Base-by-base conservation (phyloP, 1,284 basidiomycete genomes). In the Sanguinoderma infundibulare region DNA sequence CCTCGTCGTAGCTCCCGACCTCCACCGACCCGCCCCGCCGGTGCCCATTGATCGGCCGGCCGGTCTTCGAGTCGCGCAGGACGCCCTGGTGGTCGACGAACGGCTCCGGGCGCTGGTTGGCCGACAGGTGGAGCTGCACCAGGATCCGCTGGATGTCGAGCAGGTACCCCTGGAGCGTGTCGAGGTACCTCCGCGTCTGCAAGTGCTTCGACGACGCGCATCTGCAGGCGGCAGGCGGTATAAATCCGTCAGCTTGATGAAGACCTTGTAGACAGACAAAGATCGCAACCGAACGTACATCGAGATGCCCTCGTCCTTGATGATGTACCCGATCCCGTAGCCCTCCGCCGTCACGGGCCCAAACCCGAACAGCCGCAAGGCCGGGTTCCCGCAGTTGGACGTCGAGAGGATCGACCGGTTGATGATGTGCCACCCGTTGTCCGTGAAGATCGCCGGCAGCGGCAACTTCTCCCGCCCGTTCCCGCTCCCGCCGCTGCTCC, bases 371-470 rank as follows among this genome's bases (percentile, higher is more conserved):
- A 96, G 77, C 49, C 96, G 81, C 71, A 99, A 77, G 0, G 95
- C 95, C 0, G 96, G 95, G 75, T 99, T 98, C 5, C 97, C 97
- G 72, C 96, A 98, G 77, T 99, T 99, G 7, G 92, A 95, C 0
- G 96, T 98, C 10, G 91, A 94, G 20, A 98, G 74, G 46, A 98
- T 95, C 3, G 81, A 94, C 1, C 94, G 94, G 66, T 87, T 88
- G n/a, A 98, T 83, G 2, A 87, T 79, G 24, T 79, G 76, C 83
- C 92, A 98, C 0, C 94, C 96, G 0, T 89, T 83, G 73, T 99
- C 97, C 1, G 85, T 88, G 79, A 98, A 98, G 70, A 99, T 87
- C 7, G 84, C 79, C 0, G 97, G 96, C 55, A 95, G 80, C 63
- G 70, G 40, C 35, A 66, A 78, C 74, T 69, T 71, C 67, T 68